Evolutionary conservation across 75 land plant species (phyloP).

Genomic region (Azolla pinnata): DNA sequence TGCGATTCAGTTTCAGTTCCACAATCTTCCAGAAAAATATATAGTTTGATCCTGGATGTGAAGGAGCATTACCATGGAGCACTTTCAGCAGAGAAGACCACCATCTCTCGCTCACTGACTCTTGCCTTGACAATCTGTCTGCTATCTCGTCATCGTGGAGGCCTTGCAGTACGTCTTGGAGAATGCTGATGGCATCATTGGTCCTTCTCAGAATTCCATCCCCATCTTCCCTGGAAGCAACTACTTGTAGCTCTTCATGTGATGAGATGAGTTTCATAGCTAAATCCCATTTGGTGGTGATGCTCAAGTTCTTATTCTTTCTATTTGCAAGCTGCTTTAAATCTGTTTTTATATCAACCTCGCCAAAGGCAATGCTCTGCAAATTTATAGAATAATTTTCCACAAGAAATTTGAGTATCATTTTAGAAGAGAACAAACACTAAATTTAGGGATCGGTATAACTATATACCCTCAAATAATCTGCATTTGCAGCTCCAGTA

Average conservation of each 20-base stretch:
- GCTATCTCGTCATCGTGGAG: slow-evolving; percentile 57
- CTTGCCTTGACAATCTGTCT: slow-evolving; percentile 35
- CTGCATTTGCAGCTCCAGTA: slow-evolving; percentile 90
- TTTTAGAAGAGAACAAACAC: not conserved
- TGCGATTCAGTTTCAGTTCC: no score
- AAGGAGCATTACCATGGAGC: slow-evolving; percentile 83
- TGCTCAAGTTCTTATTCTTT: slow-evolving; percentile 54
- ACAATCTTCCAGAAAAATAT: no score
- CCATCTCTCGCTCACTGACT: slow-evolving; percentile 64
- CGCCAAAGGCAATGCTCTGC: slow-evolving; percentile 45
- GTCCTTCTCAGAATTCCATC: slow-evolving; percentile 57
- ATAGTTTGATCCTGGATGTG: no score
- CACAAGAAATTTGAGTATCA: not conserved
- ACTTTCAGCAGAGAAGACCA: slow-evolving; percentile 71
- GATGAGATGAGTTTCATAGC: slow-evolving; percentile 62
- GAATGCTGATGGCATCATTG: slow-evolving; percentile 60
- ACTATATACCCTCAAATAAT: slow-evolving; percentile 52
- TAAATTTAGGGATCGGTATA: not conserved
- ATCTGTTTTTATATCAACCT: slow-evolving; percentile 26
- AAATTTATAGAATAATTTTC: not conserved
- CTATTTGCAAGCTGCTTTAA: slow-evolving; percentile 15
- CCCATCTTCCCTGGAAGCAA: slow-evolving; percentile 39
- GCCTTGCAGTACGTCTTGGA: slow-evolving; percentile 71
- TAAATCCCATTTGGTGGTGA: slow-evolving; percentile 46
- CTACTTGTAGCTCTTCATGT: slow-evolving; percentile 46